These are phyloP conservation scores for Dictyostelium firmibasis DNA, from an alignment of 78 protist species.

Conservation along the genomic window DNA sequence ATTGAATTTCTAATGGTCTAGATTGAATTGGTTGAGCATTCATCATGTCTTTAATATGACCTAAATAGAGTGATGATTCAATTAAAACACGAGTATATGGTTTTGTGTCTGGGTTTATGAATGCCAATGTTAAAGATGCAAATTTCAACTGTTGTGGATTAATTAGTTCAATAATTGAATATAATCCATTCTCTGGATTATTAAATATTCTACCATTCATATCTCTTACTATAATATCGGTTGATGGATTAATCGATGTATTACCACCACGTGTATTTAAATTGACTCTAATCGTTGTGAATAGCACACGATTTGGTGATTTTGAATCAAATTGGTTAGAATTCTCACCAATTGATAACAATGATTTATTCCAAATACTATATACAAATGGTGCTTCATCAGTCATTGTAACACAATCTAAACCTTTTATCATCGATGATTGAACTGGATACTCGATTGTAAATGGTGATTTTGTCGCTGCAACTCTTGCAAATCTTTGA, in stretches of 20 bases:
- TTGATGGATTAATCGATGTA: background rate
- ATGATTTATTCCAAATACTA: constrained; percentile 51
- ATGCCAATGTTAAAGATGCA: constrained; percentile 6
- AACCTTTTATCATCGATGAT: constrained; percentile 50
- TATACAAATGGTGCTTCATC: constrained; percentile 62
- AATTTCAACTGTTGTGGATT: background rate
- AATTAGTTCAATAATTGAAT: constrained; percentile 8
- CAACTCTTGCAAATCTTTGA: constrained; percentile 48
- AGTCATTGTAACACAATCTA: constrained; percentile 7
- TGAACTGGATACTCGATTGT: constrained; percentile 62
- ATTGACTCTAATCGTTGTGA: constrained; percentile 11
- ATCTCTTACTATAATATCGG: constrained; percentile 43
- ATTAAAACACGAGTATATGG: constrained; percentile 66
- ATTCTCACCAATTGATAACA: background rate
- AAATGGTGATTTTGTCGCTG: background rate
- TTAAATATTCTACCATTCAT: background rate
- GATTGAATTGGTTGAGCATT: constrained; percentile 53
- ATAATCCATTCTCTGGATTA: constrained; percentile 30
- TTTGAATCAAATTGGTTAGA: background rate
- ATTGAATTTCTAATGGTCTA: constrained; percentile 71
- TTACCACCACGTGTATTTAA: constrained; percentile 61
- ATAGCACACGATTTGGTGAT: constrained; percentile 42
- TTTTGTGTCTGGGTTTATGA: constrained; percentile 2
- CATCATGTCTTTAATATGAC: constrained; percentile 65
- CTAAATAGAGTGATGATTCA: constrained; percentile 37